Evolutionary conservation across 2,329 filamentous ascomycete species (phyloP), one percentile per base, ranked within the genome.

Genomic region (Sporothrix humicola): DNA sequence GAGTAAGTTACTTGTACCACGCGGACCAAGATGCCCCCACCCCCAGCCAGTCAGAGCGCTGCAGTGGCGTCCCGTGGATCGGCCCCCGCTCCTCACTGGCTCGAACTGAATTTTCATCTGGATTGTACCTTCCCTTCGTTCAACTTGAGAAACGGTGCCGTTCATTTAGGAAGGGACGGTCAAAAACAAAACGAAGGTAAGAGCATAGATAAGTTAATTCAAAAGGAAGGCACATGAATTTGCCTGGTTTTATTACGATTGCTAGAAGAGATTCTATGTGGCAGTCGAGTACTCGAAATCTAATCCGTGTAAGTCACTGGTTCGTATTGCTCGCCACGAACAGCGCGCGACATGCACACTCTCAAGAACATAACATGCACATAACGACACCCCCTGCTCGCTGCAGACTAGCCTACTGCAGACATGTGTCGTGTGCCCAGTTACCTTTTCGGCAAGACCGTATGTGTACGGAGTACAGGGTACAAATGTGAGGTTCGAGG

Each of bases 61-160:
- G 56, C 52, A 56, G 75, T 52, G 37, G 73, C 71, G 73, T 72
- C 76, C 74, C 76, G 76, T 77, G 76, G 74, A 76, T 72, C 65
- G 66, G 74, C 66, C 65, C 69, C 72, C 68, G 48, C 56, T 48
- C 70, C 69, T 73, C 66, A 77, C 75, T 77, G 76, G 76, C 71
- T 69, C 59, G 52, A 59, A 17, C 61, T 48, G 61, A 65, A 46
- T 66, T 73, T 68, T 70, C 44, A 17, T 37, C 42, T 5, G n/a
- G 20, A 42, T 71, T 42, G 44, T 20, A 56, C 54, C 37, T 54
- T 66, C 46, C 58, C 37, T 66, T 20, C 50, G 37, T 5, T 12
- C n/a, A 31, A 17, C 7, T 20, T 15, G 23, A 7, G 1, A 65
- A 44, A 48, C 12, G 10, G 26, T 66, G 61, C 12, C 61, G n/a